phyloP scores from a whole-genome alignment of 2,329 filamentous ascomycete genomes.

The Corynespora cassiicola region DNA sequence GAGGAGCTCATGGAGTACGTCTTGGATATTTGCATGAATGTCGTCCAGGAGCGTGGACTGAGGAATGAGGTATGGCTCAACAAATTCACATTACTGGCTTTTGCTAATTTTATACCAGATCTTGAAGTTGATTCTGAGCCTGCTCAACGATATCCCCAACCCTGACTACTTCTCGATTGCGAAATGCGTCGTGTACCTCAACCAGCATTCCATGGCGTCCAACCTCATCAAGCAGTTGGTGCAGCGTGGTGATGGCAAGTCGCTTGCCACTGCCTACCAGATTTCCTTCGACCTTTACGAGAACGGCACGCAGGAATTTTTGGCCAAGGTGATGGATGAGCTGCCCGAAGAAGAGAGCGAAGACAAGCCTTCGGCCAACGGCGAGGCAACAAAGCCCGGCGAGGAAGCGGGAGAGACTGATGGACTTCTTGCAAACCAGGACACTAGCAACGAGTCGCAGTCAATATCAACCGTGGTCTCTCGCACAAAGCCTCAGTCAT shows the following conservation, averaged over 20 bases:
- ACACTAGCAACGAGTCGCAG: slow-evolving; percentile 60
- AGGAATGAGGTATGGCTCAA: slow-evolving; percentile 66
- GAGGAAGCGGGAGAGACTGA: slow-evolving; percentile 64
- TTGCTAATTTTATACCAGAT: slow-evolving; percentile 63
- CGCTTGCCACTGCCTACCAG: slow-evolving; percentile 89
- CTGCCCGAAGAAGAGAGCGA: slow-evolving; percentile 67
- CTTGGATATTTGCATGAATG: slow-evolving; percentile 94
- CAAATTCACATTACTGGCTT: neutral
- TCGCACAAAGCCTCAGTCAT: slow-evolving; percentile 50
- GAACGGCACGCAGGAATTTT: slow-evolving; percentile 96
- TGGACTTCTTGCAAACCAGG: slow-evolving; percentile 62
- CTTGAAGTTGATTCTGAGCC: slow-evolving; percentile 86
- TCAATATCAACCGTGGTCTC: slow-evolving; percentile 55
- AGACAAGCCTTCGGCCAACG: slow-evolving; percentile 45
- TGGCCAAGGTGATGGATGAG: slow-evolving; percentile 85
- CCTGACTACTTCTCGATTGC: slow-evolving; percentile 98
- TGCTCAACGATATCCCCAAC: slow-evolving; percentile 89
- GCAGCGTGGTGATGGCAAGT: slow-evolving; percentile 76
- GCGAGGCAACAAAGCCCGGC: slow-evolving; percentile 41
- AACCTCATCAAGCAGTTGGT: slow-evolving; percentile 84
- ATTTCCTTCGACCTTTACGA: slow-evolving; percentile 98
- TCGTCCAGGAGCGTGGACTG: slow-evolving; percentile 90
- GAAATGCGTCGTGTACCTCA: slow-evolving; percentile 94
- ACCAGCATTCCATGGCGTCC: slow-evolving; percentile 89
- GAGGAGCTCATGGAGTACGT: slow-evolving; percentile 98